phyloP scores from a whole-genome alignment of 2,329 filamentous ascomycete genomes.

The Coniochaeta prunicola region DNA sequence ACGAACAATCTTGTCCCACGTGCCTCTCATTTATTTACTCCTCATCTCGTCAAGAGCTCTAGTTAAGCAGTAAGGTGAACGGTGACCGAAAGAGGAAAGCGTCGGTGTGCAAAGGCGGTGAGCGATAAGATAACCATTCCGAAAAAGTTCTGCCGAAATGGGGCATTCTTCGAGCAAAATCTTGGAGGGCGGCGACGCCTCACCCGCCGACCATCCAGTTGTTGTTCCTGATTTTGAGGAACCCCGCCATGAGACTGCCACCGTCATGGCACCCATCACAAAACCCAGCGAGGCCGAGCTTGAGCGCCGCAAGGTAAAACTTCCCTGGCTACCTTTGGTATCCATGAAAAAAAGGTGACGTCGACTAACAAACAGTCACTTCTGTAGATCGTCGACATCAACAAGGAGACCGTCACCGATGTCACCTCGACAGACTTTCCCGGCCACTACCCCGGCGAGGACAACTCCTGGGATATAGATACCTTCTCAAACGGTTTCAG shows the following conservation, averaged over 20 bases:
- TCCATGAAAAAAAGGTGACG: background rate
- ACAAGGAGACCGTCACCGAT: conserved; percentile 84
- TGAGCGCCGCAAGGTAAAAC: conserved; percentile 51
- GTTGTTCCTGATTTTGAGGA: conserved; percentile 4
- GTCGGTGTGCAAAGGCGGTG: background rate
- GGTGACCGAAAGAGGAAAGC: background rate
- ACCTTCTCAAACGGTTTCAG: conserved; percentile 32
- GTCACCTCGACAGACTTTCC: conserved; percentile 88
- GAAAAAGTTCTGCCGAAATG: conserved; percentile 11
- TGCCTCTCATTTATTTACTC: no score
- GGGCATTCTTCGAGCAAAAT: background rate
- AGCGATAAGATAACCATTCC: conserved; percentile 9
- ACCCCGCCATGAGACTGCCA: conserved; percentile 10
- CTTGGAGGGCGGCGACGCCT: background rate
- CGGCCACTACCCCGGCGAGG: conserved; percentile 82
- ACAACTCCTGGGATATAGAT: conserved; percentile 43
- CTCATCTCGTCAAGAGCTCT: background rate
- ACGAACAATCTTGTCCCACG: no score
- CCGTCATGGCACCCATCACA: conserved; percentile 34
- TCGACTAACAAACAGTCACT: background rate
- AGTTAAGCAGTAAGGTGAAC: background rate
- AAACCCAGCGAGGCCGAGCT: conserved; percentile 48
- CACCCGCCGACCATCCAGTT: background rate
- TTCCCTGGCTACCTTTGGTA: background rate
- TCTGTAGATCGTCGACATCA: conserved; percentile 71